Evolutionary conservation across 164 flowering plant species (phyloP).

Genomic region (Vitis rupestris): DNA sequence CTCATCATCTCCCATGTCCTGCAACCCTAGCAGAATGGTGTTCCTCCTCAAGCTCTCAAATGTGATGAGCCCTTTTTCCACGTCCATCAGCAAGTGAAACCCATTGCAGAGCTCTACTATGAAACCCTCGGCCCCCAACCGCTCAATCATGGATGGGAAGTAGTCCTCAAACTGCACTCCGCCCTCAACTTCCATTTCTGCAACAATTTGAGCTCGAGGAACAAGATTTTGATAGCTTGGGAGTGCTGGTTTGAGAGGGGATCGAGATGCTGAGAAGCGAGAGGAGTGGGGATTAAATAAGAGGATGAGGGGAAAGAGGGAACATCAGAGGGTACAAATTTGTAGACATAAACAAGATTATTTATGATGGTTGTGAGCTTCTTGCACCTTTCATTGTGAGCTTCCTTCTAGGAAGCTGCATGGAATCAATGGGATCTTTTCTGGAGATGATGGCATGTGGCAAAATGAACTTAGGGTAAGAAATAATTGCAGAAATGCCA

Average conservation of each 20-base stretch:
- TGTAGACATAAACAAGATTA: not conserved
- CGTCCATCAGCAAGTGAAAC: slow-evolving; percentile 40
- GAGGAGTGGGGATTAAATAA: not conserved
- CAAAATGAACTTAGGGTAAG: not conserved
- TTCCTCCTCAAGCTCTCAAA: slow-evolving; percentile 50
- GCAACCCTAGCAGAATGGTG: slow-evolving; percentile 28
- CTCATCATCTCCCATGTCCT: slow-evolving; percentile 39
- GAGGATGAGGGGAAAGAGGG: not conserved
- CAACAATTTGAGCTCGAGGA: not conserved
- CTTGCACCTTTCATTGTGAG: slow-evolving; percentile 2
- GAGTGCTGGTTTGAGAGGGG: too few relatives aligned
- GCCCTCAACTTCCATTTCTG: not conserved
- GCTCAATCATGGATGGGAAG: slow-evolving; percentile 35
- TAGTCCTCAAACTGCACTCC: slow-evolving; percentile 35
- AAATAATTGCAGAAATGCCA: not conserved
- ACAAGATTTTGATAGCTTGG: not conserved
- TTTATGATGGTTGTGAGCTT: not conserved
- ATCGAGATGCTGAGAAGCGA: too few relatives aligned
- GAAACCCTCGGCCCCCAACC: slow-evolving; percentile 35
- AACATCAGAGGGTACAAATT: not conserved
- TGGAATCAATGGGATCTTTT: slow-evolving; percentile 3
- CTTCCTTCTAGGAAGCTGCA: slow-evolving; percentile 16
- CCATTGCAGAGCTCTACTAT: slow-evolving; percentile 40
- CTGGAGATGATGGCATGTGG: not conserved
- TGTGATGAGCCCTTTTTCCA: slow-evolving; percentile 38